Percentiles rank a stretch among this genome's conserved stretches.
Evolutionary conservation across 257 asterid species (phyloP).

Genomic region (Sherardia arvensis): DNA sequence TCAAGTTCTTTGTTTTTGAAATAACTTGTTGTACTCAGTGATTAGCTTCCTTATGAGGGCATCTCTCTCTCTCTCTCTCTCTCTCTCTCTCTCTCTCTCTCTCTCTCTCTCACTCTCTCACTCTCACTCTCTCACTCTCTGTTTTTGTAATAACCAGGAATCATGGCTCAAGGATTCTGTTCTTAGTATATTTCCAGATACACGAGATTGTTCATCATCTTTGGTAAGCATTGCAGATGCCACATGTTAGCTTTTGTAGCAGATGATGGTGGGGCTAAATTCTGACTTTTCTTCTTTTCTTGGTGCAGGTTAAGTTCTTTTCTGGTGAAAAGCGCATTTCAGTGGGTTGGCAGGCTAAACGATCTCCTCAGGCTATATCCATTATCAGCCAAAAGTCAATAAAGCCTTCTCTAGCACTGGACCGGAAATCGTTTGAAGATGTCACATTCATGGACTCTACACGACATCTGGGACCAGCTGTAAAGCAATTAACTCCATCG

Average conservation of each 20-base stretch:
- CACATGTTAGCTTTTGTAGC: not conserved
- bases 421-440: conserved; percentile 45
- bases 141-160: conserved; percentile 43
- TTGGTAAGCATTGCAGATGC: conserved; percentile 39
- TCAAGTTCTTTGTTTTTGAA: conserved; percentile 1
- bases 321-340: conserved; percentile 56
- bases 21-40: not conserved
- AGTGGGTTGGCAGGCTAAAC: conserved; percentile 43
- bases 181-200: conserved; percentile 81
- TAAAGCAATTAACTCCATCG: conserved; percentile 70
- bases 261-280: conserved; percentile 15
- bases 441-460: conserved; percentile 34
- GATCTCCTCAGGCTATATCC: conserved; percentile 42
- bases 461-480: conserved; percentile 69
- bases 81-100: conserved; percentile 4
- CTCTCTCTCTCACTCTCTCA: conserved; percentile 7
- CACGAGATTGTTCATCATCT: conserved; percentile 73
- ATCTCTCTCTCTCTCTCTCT: conserved; percentile 1
- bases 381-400: conserved; percentile 51
- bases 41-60: not conserved
- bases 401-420: conserved; percentile 35
- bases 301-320: conserved; percentile 62
- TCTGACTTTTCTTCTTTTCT: conserved; percentile 13
- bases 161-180: conserved; percentile 83
- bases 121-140: conserved; percentile 7